Evolutionary conservation across 2,329 filamentous ascomycete species (phyloP).

Genomic region (Calonectria fujianensis): DNA sequence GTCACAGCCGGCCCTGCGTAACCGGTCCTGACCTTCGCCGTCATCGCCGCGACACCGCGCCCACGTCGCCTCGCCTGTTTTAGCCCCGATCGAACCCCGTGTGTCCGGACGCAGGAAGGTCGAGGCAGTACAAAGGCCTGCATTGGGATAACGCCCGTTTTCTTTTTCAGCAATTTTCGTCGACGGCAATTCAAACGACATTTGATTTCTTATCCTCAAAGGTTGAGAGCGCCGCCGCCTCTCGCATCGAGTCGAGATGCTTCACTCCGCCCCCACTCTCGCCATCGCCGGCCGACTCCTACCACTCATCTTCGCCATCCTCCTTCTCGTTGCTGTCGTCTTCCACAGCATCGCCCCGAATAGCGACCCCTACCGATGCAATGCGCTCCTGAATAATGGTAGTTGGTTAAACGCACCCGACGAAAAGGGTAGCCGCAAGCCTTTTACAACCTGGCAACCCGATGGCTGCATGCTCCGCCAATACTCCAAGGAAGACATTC

Average conservation of each 20-base stretch:
- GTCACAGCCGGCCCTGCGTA: conserved; percentile 20
- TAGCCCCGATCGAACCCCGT: conserved; percentile 32
- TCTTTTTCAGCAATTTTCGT: neutral
- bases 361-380: conserved; percentile 72
- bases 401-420: conserved; percentile 66
- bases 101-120: conserved; percentile 20
- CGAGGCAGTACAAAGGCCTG: neutral
- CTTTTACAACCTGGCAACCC: conserved; percentile 74
- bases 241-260: conserved; percentile 40
- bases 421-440: conserved; percentile 51
- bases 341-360: conserved; percentile 39
- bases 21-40: conserved; percentile 8
- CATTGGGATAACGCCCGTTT: neutral
- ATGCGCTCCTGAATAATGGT: conserved; percentile 69
- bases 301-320: conserved; percentile 47
- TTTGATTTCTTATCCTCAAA: neutral
- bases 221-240: conserved; percentile 4
- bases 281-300: conserved; percentile 43
- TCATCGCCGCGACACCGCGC: conserved; percentile 12
- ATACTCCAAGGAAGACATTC: conserved; percentile 72
- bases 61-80: conserved; percentile 1
- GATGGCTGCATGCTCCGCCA: conserved; percentile 75
- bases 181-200: conserved; percentile 9
- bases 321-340: conserved; percentile 44
- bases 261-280: conserved; percentile 33